These are phyloP conservation scores for Beauveria caledonica DNA, from an alignment of 2,329 filamentous ascomycete genomes.

Conservation along the genomic window DNA sequence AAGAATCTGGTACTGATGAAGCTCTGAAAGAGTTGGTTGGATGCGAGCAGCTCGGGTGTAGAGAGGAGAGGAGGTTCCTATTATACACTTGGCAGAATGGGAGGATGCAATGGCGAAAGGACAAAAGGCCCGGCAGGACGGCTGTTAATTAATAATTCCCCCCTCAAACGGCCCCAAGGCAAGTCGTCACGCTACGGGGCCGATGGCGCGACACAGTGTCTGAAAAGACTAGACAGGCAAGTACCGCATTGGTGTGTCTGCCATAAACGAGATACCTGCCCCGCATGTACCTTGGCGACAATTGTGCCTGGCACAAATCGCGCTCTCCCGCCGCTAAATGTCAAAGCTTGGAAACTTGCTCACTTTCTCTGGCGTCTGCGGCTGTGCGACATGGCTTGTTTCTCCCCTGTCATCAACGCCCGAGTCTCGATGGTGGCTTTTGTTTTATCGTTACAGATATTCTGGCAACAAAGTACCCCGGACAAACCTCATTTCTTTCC, in stretches of 20 bases:
- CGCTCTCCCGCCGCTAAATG: not conserved
- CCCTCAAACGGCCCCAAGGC: not conserved
- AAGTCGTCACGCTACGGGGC: constrained; percentile 8
- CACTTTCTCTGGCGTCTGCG: not conserved
- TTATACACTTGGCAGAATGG: not conserved
- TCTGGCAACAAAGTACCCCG: not conserved
- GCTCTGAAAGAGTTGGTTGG: not conserved
- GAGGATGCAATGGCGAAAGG: not conserved
- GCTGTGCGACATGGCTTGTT: constrained; percentile 5
- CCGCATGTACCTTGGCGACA: not conserved
- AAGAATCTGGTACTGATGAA: not conserved
- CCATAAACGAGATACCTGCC: not conserved
- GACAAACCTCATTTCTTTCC: not conserved
- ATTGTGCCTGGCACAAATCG: constrained; percentile 6
- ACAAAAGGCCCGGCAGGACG: not conserved
- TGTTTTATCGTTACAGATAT: not conserved
- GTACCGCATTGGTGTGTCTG: not conserved
- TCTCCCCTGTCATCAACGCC: not conserved
- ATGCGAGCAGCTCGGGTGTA: not conserved
- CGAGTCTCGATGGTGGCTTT: not conserved
- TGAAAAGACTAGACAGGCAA: not conserved
- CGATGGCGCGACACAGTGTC: constrained; percentile 7
- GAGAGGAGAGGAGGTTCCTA: too few relatives aligned
- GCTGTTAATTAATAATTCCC: constrained; percentile 7
- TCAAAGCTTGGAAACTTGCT: constrained; percentile 12